Conservation (phyloP, 768 basidiomycete species). For the Dentipellis sp. region DNA sequence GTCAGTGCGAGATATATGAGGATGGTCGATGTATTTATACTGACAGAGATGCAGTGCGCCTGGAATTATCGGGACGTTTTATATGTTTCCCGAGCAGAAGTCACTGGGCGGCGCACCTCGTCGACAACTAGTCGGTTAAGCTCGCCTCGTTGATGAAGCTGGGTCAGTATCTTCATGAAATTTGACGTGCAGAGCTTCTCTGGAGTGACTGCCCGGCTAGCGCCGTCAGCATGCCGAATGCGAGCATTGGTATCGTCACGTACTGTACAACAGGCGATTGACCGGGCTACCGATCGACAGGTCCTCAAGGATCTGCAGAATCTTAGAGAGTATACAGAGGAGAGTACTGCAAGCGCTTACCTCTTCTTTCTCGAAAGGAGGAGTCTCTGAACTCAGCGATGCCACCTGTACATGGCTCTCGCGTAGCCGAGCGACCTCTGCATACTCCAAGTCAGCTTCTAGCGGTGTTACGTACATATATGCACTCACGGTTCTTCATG, state of each 20-base stretch:
- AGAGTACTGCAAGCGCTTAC: constrained; percentile 24
- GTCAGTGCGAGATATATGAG: background rate
- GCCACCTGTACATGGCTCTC: constrained; percentile 46
- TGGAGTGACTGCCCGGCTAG: constrained; percentile 49
- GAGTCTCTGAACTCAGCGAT: constrained; percentile 61
- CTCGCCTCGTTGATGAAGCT: constrained; percentile 42
- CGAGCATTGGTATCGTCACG: constrained; percentile 14
- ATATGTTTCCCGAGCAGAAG: background rate
- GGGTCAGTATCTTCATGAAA: constrained; percentile 40
- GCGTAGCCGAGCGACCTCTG: constrained; percentile 59
- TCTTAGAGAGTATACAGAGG: background rate
- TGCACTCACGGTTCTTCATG: constrained; percentile 70
- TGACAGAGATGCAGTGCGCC: constrained; percentile 80
- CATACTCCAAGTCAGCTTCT: background rate
- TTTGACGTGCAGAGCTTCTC: constrained; percentile 56
- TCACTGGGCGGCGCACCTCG: constrained; percentile 40
- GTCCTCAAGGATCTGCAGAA: constrained; percentile 48
- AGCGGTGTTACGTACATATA: too few species aligned
- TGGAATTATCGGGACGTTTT: constrained; percentile 15
- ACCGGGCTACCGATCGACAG: constrained; percentile 47
- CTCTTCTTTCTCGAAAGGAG: constrained; percentile 39
- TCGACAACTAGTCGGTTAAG: constrained; percentile 74
- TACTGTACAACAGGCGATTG: constrained; percentile 66
- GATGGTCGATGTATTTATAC: constrained; percentile 6
- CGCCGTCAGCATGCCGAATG: too few species aligned